Evolutionary conservation across 169 alveolate species (phyloP).

Genomic region (Plasmodium relictum): DNA sequence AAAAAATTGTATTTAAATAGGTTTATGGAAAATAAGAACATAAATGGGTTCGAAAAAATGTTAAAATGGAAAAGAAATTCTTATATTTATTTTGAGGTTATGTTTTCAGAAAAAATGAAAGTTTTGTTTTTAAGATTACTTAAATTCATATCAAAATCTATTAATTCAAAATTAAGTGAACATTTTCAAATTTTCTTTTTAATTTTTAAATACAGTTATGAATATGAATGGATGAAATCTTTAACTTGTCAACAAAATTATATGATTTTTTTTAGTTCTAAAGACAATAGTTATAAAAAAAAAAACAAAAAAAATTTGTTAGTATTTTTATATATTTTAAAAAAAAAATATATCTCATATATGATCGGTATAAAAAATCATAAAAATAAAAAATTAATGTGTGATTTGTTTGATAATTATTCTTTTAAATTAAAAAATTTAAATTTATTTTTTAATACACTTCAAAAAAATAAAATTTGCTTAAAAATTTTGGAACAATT

Average conservation of each 20-base stretch:
- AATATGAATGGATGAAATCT: background rate
- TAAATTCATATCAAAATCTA: background rate
- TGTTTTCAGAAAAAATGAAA: conserved; percentile 9
- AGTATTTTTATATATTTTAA: background rate
- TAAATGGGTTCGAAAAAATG: background rate
- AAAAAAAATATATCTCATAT: background rate
- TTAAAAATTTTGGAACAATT: background rate
- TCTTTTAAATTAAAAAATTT: too few relatives aligned
- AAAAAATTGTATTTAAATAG: background rate
- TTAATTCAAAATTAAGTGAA: conserved; percentile 18
- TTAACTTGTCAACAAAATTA: background rate
- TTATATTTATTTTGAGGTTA: conserved; percentile 2
- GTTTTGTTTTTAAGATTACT: background rate
- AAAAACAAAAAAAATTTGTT: background rate
- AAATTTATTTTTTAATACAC: too few relatives aligned
- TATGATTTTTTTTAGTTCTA: background rate
- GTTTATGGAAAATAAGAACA: background rate
- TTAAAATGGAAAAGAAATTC: conserved; percentile 10
- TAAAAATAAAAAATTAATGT: too few relatives aligned
- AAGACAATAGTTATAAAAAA: background rate
- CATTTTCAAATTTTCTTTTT: background rate
- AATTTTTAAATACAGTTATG: background rate
- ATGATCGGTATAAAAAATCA: too few relatives aligned
- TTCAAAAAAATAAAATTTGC: too few relatives aligned
- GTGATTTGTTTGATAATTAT: too few relatives aligned